These are phyloP conservation scores for Sphagnum magellanicum DNA, from an alignment of 228 moss, liverwort and hornwort species.

Conservation along the genomic window DNA sequence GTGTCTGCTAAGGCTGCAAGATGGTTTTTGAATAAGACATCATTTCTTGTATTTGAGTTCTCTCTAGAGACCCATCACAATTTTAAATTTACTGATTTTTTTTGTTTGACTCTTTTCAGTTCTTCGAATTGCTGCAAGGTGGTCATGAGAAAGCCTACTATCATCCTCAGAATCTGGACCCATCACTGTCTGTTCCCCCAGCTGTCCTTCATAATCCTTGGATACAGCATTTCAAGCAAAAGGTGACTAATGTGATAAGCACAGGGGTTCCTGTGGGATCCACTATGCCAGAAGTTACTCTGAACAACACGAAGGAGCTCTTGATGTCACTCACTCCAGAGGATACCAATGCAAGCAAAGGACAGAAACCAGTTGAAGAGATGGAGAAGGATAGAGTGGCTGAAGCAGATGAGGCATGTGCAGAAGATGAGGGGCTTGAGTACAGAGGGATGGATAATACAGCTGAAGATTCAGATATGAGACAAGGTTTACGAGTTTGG, in stretches of 20 bases:
- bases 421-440: constrained; percentile 6
- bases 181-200: constrained; percentile 21
- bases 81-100: too few species aligned
- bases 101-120: constrained; percentile 11
- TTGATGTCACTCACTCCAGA: neutral
- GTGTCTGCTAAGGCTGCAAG: too few species aligned
- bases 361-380: neutral
- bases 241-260: constrained; percentile 6
- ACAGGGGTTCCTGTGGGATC: neutral
- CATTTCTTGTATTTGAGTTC: too few species aligned
- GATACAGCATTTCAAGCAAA: constrained; percentile 54
- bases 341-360: neutral
- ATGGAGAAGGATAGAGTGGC: neutral
- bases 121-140: constrained; percentile 44
- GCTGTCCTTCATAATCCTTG: constrained; percentile 50
- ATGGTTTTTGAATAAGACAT: too few species aligned
- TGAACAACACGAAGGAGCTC: neutral
- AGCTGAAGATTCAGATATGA: too few species aligned
- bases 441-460: neutral
- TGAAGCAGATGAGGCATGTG: constrained; percentile 7
- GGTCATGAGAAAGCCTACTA: constrained; percentile 24
- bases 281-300: neutral
- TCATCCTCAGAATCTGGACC: constrained; percentile 24
- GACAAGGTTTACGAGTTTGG: constrained; percentile 31
- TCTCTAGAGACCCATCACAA: too few species aligned